Evolutionary conservation across 768 basidiomycete species (phyloP).

Genomic region (Mrakia gelida): DNA sequence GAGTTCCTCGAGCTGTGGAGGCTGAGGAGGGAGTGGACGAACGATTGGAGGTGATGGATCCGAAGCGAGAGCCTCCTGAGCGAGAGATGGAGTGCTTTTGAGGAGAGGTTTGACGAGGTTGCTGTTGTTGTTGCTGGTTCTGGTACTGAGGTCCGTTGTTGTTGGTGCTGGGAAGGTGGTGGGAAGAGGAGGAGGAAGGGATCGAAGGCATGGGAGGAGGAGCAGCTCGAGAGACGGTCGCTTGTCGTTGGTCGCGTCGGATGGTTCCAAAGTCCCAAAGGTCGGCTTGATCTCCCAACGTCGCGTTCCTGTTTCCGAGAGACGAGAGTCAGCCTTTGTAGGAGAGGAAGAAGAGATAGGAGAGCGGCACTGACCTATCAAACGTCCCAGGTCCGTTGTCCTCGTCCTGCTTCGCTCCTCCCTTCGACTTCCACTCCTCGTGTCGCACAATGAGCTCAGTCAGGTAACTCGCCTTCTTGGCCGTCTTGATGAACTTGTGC

Average conservation of each 20-base stretch:
- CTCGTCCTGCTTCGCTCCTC: conserved; percentile 69
- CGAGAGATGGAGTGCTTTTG: background rate
- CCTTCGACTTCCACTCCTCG: conserved; percentile 88
- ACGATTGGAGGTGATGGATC: conserved; percentile 5
- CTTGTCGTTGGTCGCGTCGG: conserved; percentile 27
- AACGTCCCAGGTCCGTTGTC: conserved; percentile 60
- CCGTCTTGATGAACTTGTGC: conserved; percentile 92
- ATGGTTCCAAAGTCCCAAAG: conserved; percentile 33
- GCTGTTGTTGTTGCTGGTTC: background rate
- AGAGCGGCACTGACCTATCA: conserved; percentile 56
- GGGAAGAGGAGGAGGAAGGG: background rate
- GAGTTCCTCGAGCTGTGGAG: background rate
- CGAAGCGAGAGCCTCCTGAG: background rate
- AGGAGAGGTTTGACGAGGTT: background rate
- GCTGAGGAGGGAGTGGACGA: background rate
- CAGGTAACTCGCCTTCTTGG: conserved; percentile 88
- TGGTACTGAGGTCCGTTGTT: conserved; percentile 3
- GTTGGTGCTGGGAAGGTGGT: background rate
- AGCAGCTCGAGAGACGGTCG: conserved; percentile 19
- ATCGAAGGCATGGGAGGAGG: conserved; percentile 15
- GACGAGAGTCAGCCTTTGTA: background rate
- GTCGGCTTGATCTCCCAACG: conserved; percentile 31
- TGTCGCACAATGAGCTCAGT: conserved; percentile 93
- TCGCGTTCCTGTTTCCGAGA: conserved; percentile 7
- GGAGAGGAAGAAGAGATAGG: background rate